These are phyloP conservation scores for Sextonia rubra DNA, from an alignment of 164 flowering plant genomes.

Conservation along the genomic window DNA sequence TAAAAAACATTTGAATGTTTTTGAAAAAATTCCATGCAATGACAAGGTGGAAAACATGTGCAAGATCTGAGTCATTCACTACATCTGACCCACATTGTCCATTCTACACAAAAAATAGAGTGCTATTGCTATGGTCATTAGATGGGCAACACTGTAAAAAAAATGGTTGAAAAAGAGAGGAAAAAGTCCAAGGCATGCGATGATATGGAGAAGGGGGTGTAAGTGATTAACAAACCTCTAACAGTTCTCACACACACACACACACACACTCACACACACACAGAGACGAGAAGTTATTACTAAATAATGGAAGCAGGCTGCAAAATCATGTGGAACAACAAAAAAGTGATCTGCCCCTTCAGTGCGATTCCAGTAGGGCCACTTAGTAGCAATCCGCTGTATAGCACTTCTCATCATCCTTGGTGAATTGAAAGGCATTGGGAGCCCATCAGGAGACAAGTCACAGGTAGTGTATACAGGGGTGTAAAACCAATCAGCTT, in stretches of 20 bases:
- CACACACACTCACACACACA: neutral
- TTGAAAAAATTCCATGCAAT: neutral
- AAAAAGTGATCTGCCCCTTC: conserved; percentile 98
- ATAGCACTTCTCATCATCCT: conserved; percentile 98
- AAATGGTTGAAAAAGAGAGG: too few species aligned
- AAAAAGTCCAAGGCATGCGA: too few species aligned
- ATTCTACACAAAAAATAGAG: too few species aligned
- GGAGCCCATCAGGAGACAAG: conserved; percentile 86
- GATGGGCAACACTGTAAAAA: too few species aligned
- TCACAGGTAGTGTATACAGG: conserved; percentile 96
- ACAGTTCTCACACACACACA: too few species aligned
- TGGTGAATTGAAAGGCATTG: conserved; percentile 94
- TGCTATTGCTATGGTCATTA: too few species aligned
- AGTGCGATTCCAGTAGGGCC: conserved; percentile 96
- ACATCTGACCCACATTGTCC: neutral
- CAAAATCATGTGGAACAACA: conserved; percentile 91
- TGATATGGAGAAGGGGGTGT: too few species aligned
- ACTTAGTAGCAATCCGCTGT: conserved; percentile 82
- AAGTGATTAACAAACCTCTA: too few species aligned
- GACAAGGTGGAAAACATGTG: neutral
- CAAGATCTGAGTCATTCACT: neutral
- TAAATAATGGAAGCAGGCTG: conserved; percentile 93
- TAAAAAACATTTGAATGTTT: too few species aligned
- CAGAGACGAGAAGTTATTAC: conserved; percentile 30
- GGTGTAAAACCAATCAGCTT: conserved; percentile 97